These are phyloP conservation scores for Halophytophthora batemanensis DNA, from an alignment of 352 stramenopile genomes.

Conservation along the genomic window DNA sequence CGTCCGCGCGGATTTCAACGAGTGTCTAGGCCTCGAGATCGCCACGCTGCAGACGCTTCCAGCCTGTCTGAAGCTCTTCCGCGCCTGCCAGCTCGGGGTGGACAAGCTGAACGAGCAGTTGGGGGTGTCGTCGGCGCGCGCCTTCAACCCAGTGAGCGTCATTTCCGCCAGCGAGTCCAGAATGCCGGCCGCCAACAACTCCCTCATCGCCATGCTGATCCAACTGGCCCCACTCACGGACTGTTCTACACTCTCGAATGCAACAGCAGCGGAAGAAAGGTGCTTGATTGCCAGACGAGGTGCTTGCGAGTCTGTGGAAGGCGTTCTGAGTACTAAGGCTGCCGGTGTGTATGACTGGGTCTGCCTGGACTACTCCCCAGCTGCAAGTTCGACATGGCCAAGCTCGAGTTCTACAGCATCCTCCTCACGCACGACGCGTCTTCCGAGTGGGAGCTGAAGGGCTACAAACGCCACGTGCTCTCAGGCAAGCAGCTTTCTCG, in stretches of 20 bases:
- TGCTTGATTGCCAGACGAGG: not conserved
- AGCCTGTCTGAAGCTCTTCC: slow-evolving; percentile 40
- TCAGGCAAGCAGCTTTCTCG: slow-evolving; percentile 22
- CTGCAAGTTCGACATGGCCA: slow-evolving; percentile 60
- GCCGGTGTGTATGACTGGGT: not conserved
- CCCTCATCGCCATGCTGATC: slow-evolving; percentile 50
- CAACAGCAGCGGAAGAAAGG: slow-evolving; percentile 8
- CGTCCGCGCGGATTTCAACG: slow-evolving; percentile 34
- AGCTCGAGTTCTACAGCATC: slow-evolving; percentile 65
- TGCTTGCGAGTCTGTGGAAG: too few relatives aligned
- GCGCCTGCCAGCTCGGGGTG: slow-evolving; percentile 41
- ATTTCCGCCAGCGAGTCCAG: slow-evolving; percentile 61
- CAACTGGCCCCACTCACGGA: slow-evolving; percentile 44
- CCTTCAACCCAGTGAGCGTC: slow-evolving; percentile 51
- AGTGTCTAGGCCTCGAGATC: slow-evolving; percentile 59
- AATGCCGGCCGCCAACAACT: slow-evolving; percentile 30
- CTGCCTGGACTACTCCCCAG: slow-evolving; percentile 12
- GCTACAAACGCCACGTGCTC: slow-evolving; percentile 55
- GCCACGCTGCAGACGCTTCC: slow-evolving; percentile 24
- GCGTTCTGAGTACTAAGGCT: not conserved
- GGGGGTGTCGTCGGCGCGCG: slow-evolving; percentile 4
- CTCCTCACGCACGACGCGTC: slow-evolving; percentile 37
- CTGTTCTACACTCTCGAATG: slow-evolving; percentile 17
- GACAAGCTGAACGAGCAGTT: slow-evolving; percentile 57
- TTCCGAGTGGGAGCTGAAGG: slow-evolving; percentile 39